Base-by-base conservation (phyloP, 2,329 filamentous ascomycete genomes). In the Ophiostoma populinum region DNA sequence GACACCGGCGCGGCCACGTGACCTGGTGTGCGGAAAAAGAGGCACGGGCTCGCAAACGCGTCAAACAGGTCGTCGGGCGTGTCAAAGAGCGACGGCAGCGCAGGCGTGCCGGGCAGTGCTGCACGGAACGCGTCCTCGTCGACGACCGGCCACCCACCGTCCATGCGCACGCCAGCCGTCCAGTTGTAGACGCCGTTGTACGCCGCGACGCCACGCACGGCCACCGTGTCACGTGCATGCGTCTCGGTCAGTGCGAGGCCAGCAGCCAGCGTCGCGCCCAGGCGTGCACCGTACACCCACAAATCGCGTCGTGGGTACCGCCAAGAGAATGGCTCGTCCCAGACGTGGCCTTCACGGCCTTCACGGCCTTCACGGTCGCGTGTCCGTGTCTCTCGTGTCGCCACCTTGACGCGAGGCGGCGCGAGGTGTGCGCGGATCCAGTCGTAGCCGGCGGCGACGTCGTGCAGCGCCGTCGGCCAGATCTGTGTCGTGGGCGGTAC, bases 171-270 rank as follows among this genome's bases (percentile, higher is more conserved):
- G 39, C 74, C 68, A 49, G 58, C 65, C 38, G 68, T 70, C 72
- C 71, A 76, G 53, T 76, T 65, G 52, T 71, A 76, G 39, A 76
- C 59, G 27, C 69, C 71, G 43, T 76, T 70, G 50, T 65, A 65
- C 7, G 62, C 60, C 12, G 70, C 52, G 21, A 73, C 49, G 7
- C 70, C 70, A 8, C 65, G 58, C 28, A 75, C 55, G 25, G 55
- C 57, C 46, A 67, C 57, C 21, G 46, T 51, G 11, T 52, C 45
- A 36, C 63, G 53, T 2, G 53, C 44, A 29, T 59, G 55, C 2
- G 61, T 54, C 47, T 75, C 68, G 2, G 69, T 75, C 28, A 77
- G 50, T 7, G 70, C 63, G 3, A 76, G 54, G 2, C 67, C 63
- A 11, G 62, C 55, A 19, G 68, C 72, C 7, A 77, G 54, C 11